Percentiles rank a stretch among this genome's conserved stretches.
These are phyloP conservation scores for Ophiostoma ulmi DNA, from an alignment of 2,329 filamentous ascomycete species.

Conservation along the genomic window DNA sequence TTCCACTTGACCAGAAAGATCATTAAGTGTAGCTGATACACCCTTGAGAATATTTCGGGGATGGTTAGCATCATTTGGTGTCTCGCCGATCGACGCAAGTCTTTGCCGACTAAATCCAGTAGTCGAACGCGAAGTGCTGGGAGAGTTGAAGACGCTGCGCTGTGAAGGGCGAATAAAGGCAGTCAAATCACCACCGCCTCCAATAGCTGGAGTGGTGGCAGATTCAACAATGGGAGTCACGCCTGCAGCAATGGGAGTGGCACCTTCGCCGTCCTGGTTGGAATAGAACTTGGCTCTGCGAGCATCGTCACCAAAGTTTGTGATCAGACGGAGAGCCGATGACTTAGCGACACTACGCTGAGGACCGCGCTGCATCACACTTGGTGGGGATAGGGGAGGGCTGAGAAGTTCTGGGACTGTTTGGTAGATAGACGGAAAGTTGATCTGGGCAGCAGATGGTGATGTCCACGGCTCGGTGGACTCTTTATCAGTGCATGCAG, in stretches of 20 bases:
- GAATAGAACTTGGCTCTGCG: conserved; percentile 60
- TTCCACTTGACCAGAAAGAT: not conserved
- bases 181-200: conserved; percentile 59
- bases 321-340: conserved; percentile 84
- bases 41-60: conserved; percentile 33
- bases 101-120: conserved; percentile 59
- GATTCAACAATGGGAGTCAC: conserved; percentile 83
- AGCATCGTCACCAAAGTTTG: conserved; percentile 63
- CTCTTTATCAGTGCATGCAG: conserved; percentile 83
- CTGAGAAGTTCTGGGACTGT: conserved; percentile 60
- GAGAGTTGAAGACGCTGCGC: conserved; percentile 64
- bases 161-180: conserved; percentile 63
- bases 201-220: conserved; percentile 65
- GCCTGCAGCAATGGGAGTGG: conserved; percentile 75
- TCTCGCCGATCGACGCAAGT: conserved; percentile 75
- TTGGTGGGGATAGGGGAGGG: conserved; percentile 69
- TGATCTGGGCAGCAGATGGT: conserved; percentile 64
- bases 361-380: conserved; percentile 50
- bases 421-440: conserved; percentile 45
- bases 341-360: conserved; percentile 67
- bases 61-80: conserved; percentile 36
- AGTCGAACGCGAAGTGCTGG: conserved; percentile 58
- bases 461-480: conserved; percentile 84
- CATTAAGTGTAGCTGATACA: not conserved
- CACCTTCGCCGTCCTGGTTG: conserved; percentile 47